phyloP scores from a whole-genome alignment of 1,284 basidiomycete genomes.

The Ustanciosporium gigantosporum region DNA sequence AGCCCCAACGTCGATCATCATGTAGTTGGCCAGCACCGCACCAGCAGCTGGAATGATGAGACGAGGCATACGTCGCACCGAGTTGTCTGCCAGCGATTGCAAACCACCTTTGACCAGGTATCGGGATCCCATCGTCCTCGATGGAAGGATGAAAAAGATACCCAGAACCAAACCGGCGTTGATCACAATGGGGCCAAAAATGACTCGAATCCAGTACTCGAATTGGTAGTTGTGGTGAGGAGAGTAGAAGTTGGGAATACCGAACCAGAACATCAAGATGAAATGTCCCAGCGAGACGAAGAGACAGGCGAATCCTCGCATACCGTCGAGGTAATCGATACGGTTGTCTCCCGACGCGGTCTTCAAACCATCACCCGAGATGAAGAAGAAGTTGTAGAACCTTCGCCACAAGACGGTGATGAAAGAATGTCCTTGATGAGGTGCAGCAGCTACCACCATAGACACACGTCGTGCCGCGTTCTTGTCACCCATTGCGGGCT shows the following conservation, averaged over 20 bases:
- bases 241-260: constrained; percentile 24
- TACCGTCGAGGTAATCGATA: constrained; percentile 53
- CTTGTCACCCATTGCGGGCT: constrained; percentile 40
- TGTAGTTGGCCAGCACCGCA: constrained; percentile 43
- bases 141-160: constrained; percentile 50
- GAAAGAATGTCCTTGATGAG: constrained; percentile 30
- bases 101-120: constrained; percentile 47
- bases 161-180: constrained; percentile 46
- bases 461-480: constrained; percentile 33
- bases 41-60: constrained; percentile 42
- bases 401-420: constrained; percentile 25
- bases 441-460: constrained; percentile 16
- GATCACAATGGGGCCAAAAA: constrained; percentile 42
- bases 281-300: constrained; percentile 51
- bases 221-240: constrained; percentile 39
- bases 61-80: constrained; percentile 48
- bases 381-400: constrained; percentile 32
- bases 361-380: constrained; percentile 28
- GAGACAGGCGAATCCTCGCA: constrained; percentile 51
- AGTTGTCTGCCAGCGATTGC: constrained; percentile 43
- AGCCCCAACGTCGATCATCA: constrained; percentile 46
- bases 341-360: constrained; percentile 33
- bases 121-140: constrained; percentile 46
- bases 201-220: constrained; percentile 41
- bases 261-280: constrained; percentile 50